A percentile compares a stretch with the other conserved stretches of the same genome.
These are phyloP conservation scores for Keithomyces neogunnii DNA, from an alignment of 2,329 filamentous ascomycete genomes.

Conservation along the genomic window DNA sequence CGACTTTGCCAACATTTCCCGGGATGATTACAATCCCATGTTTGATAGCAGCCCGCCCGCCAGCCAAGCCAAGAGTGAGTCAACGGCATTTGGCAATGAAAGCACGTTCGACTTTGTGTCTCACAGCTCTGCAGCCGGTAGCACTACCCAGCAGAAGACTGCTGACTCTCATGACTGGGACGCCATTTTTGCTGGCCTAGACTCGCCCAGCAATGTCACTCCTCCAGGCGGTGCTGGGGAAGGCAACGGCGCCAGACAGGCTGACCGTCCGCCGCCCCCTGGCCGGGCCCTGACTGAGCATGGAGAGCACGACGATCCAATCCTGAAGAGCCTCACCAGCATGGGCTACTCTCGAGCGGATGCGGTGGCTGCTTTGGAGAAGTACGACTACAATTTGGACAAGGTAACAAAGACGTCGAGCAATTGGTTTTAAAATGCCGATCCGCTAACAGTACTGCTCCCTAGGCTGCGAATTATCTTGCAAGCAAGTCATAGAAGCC, in stretches of 20 bases:
- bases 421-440: neutral
- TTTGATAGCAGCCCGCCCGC: constrained; percentile 63
- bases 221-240: constrained; percentile 7
- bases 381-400: constrained; percentile 93
- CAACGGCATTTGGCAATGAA: constrained; percentile 42
- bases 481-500: constrained; percentile 41
- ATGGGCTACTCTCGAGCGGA: constrained; percentile 79
- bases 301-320: constrained; percentile 81
- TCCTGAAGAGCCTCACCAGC: constrained; percentile 76
- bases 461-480: constrained; percentile 45
- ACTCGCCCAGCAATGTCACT: constrained; percentile 38
- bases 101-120: constrained; percentile 53
- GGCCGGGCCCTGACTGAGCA: constrained; percentile 65
- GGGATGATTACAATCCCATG: constrained; percentile 72
- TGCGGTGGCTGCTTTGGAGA: constrained; percentile 75
- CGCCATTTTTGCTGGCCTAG: constrained; percentile 78
- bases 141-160: constrained; percentile 29
- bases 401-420: constrained; percentile 52
- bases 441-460: constrained; percentile 10
- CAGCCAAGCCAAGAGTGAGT: constrained; percentile 46
- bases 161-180: constrained; percentile 77
- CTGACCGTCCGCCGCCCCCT: constrained; percentile 18
- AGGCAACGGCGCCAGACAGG: constrained; percentile 9
- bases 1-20: constrained; percentile 67
- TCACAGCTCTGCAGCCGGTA: constrained; percentile 21